phyloP scores from a whole-genome alignment of 441 rosid species.

The Jatropha podagrica region DNA sequence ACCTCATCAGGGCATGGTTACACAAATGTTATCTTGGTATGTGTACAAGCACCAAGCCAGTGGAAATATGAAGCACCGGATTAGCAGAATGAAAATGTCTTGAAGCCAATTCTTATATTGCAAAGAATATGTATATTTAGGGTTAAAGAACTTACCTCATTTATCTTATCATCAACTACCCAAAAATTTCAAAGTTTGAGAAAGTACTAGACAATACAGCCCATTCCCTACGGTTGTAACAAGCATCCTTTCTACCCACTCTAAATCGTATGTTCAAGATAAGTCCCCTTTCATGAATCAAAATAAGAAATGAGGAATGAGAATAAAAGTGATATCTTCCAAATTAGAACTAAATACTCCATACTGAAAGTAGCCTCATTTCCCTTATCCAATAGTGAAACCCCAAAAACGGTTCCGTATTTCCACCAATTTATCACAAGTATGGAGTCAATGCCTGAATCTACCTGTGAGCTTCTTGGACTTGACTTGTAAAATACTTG shows the following conservation, averaged over 20 bases:
- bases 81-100: background rate
- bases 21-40: background rate
- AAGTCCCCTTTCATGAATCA: background rate
- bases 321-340: no score
- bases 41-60: background rate
- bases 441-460: no score
- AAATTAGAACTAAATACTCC: no score
- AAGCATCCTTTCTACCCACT: background rate
- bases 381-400: no score
- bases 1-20: background rate
- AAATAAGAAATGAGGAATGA: background rate
- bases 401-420: background rate
- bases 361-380: no score
- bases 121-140: background rate
- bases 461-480: no score
- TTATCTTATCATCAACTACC: background rate
- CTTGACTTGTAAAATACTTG: no score
- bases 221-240: background rate
- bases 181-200: slow-evolving; percentile 1
- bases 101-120: background rate
- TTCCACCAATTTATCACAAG: background rate
- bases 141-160: background rate
- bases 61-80: background rate
- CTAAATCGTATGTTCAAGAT: background rate
- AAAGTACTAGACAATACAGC: background rate